Base-by-base conservation (phyloP, 1,284 basidiomycete genomes). In the Chiua sp. region DNA sequence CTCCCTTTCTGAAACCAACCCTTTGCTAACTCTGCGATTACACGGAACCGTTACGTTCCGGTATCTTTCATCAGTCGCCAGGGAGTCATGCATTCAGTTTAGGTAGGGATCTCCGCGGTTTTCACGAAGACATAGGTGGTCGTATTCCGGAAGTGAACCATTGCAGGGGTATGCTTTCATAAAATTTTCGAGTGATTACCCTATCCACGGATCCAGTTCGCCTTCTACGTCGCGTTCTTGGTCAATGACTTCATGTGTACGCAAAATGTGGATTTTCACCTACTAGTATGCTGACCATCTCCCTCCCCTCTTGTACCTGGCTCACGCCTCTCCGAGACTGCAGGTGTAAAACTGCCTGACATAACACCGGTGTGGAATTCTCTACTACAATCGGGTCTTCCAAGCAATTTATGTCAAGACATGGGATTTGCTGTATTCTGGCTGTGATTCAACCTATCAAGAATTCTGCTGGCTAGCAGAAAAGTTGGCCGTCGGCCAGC, bases 401-500 rank as follows among this genome's bases (percentile, higher is more conserved):
- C 94, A 62, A 98, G 89, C 18, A 96, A 81, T 72, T 96, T 91
- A 0, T 74, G n/a, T 53, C 0, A 97, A 94, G 2, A 99, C 81
- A 63, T 91, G 88, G 1, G 90, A 83, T 37, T 95, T n/a, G n/a
- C n/a, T n/a, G n/a, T n/a, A n/a, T n/a, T n/a, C n/a, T n/a, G n/a
- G n/a, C n/a, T n/a, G n/a, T n/a, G n/a, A n/a, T n/a, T n/a, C n/a
- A n/a, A n/a, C n/a, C n/a, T n/a, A n/a, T n/a, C n/a, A n/a, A n/a
- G n/a, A n/a, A n/a, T n/a, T n/a, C n/a, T n/a, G n/a, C n/a, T n/a
- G n/a, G n/a, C n/a, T n/a, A n/a, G 87, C 3, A 98, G 84, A 4
- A 99, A 80, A 67, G 88, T 97, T 33, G 94, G 88, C 0, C 97
- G 1, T 96, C 95, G 0, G 97, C 98, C 0, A 96, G 88, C 2